Conservation (phyloP, 163 green algal genomes). For the Volvox carteri region DNA sequence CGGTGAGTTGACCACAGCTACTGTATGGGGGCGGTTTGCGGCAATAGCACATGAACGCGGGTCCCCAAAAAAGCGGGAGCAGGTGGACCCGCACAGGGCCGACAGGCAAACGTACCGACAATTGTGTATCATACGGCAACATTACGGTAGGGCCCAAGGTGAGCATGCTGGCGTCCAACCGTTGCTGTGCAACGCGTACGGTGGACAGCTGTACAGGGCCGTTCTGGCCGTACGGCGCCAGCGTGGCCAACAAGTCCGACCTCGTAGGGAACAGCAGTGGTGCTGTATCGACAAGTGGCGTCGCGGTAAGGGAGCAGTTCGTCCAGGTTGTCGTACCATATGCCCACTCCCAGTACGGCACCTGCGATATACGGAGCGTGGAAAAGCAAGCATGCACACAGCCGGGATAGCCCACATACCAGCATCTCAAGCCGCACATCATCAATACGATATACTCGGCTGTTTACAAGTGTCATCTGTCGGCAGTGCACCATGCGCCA, state of each 20-base stretch:
- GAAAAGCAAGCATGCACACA: too few species aligned
- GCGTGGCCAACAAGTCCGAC: neutral
- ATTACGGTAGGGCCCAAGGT: neutral
- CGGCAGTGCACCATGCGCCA: too few species aligned
- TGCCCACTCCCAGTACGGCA: conserved; percentile 41
- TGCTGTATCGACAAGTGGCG: neutral
- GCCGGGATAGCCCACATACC: too few species aligned
- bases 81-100: too few species aligned
- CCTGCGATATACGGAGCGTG: neutral
- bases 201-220: neutral
- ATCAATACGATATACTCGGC: too few species aligned
- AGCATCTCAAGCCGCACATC: too few species aligned
- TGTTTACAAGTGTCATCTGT: too few species aligned
- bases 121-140: neutral
- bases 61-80: too few species aligned
- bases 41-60: too few species aligned
- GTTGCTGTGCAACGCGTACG: neutral
- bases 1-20: too few species aligned
- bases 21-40: too few species aligned
- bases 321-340: conserved; percentile 19
- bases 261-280: too few species aligned
- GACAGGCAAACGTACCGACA: conserved; percentile 8
- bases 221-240: neutral
- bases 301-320: neutral
- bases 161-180: neutral